Evolutionary conservation across 768 basidiomycete genomes (phyloP).

Genomic region (Collybiopsis confluens): DNA sequence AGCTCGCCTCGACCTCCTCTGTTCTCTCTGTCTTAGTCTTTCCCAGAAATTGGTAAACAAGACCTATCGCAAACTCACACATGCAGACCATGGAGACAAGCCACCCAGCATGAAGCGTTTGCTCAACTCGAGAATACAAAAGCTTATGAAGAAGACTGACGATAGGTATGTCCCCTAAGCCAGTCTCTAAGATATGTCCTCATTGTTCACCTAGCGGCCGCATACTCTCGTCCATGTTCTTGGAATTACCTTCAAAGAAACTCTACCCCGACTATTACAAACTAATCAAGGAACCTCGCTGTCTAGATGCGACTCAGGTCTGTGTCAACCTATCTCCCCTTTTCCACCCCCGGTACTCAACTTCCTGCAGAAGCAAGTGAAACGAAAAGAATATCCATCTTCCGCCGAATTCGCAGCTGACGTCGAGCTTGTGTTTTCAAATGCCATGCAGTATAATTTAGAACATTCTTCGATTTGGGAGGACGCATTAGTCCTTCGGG

Average conservation of each 20-base stretch:
- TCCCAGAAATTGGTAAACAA: conserved; percentile 48
- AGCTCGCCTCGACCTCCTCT: conserved; percentile 22
- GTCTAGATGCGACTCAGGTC: conserved; percentile 74
- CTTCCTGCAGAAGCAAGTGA: conserved; percentile 64
- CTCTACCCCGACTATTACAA: conserved; percentile 79
- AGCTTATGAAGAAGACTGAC: conserved; percentile 69
- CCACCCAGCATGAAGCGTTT: conserved; percentile 60
- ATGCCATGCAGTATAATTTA: conserved; percentile 84
- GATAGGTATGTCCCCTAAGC: conserved; percentile 40
- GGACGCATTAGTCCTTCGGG: conserved; percentile 65
- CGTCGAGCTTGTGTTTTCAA: conserved; percentile 86
- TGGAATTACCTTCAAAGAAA: conserved; percentile 79
- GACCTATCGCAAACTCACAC: conserved; percentile 43
- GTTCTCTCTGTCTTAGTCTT: neutral
- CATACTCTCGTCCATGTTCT: conserved; percentile 68
- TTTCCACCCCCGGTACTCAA: too few species aligned
- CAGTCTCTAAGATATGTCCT: neutral
- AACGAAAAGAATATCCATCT: conserved; percentile 71
- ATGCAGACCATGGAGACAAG: conserved; percentile 40
- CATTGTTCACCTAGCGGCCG: conserved; percentile 47
- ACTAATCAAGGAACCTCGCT: conserved; percentile 73
- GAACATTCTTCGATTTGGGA: conserved; percentile 83
- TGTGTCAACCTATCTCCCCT: conserved; percentile 23
- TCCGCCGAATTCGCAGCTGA: conserved; percentile 76
- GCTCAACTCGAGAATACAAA: conserved; percentile 66